Conservation (phyloP, 257 asterid genomes). For the Cruciata laevipes region DNA sequence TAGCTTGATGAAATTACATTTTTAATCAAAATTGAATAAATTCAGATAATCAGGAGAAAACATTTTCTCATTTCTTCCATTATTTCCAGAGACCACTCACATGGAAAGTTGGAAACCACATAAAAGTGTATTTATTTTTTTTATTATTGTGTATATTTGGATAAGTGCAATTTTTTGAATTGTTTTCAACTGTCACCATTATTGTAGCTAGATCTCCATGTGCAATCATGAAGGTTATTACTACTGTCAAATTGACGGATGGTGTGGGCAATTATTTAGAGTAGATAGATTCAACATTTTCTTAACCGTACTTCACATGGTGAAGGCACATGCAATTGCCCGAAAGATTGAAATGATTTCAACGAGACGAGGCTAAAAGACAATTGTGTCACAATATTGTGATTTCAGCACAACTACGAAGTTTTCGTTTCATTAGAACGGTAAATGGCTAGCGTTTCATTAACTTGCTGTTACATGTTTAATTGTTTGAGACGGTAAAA, state of each 20-base stretch:
- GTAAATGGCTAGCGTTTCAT: too few relatives aligned
- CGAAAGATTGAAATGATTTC: not conserved
- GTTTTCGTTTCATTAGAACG: too few relatives aligned
- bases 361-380: not conserved
- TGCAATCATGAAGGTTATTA: not conserved
- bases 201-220: not conserved
- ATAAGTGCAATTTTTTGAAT: not conserved
- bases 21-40: too few relatives aligned
- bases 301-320: not conserved
- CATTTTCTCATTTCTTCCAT: too few relatives aligned
- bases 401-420: too few relatives aligned
- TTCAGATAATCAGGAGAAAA: too few relatives aligned
- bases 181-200: not conserved
- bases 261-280: not conserved
- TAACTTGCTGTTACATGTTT: too few relatives aligned
- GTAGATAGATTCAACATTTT: not conserved
- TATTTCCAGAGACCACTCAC: not conserved
- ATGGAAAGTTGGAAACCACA: constrained; percentile 1
- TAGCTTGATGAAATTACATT: too few relatives aligned
- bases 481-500: too few relatives aligned
- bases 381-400: not conserved
- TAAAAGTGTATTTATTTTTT: too few relatives aligned
- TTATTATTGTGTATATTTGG: not conserved
- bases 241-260: not conserved
- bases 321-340: not conserved